Base-by-base conservation (phyloP, 345 rosid species). In the Syzygium grande region DNA sequence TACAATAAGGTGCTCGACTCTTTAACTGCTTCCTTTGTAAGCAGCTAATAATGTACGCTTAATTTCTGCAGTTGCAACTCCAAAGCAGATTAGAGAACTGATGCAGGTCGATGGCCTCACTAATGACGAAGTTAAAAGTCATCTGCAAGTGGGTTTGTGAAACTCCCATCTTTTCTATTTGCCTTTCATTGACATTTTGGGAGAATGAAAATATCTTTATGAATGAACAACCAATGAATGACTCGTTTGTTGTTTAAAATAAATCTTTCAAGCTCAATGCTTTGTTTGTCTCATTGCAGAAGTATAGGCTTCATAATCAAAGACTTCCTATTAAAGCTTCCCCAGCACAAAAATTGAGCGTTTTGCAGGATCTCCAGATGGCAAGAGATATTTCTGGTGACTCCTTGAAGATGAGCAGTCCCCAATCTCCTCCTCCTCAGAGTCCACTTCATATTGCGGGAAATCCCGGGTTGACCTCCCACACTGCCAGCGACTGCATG, bases 41-140 rank as follows among this genome's bases (percentile, higher is more conserved):
- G 68, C n/a, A 87, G 52, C 85, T 73, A 55, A 41, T 77, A 10
- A 38, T 87, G 59, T 30, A 19, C 15, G 41, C 29, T 58, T 52
- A 38, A 84, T 63, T 86, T 63, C 29, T 91, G 91, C 95, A 98
- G 99, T 91, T 73, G 99, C 99, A 78, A 98, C 99, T 84, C 99
- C 99, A 11, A 98, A 98, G 92, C 98, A 97, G 93, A 98, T 98
- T 51, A 92, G 97, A 90, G 98, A 98, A 87, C 97, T 95, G 61
- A 98, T 98, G 99, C 94, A 94, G 91, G 99, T 96, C 54, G 95
- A 96, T 91, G 98, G 99, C 85, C 92, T 98, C 90, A 98, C 98
- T 49, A 98, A 98, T 59, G 99, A 97, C 90, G 99, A 98, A 94
- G 99, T 98, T 29, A 98, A 98, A 93, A 97, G 99, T 87, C 99